A percentile compares a stretch with the other conserved stretches of the same genome.
Conservation (phyloP, 495 filamentous ascomycete species). For the Penicillium robsamsonii region DNA sequence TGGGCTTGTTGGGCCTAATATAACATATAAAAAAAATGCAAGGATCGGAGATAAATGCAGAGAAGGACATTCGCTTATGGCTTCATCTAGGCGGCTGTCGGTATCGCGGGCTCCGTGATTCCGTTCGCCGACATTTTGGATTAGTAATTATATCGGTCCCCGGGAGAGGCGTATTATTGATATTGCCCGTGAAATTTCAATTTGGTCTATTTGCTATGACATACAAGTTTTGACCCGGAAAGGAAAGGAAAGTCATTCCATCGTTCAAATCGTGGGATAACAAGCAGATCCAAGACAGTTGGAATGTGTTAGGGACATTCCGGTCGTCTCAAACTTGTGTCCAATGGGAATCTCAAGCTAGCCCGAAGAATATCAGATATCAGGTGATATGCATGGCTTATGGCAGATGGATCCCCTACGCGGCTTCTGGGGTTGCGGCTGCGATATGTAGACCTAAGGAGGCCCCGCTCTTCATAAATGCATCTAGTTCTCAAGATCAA, state of each 20-base stretch:
- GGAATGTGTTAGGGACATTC: neutral
- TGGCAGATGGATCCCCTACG: neutral
- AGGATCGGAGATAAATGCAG: neutral
- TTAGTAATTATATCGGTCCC: constrained; percentile 2
- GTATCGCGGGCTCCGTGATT: constrained; percentile 1
- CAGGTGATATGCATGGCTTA: neutral
- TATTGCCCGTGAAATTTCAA: neutral
- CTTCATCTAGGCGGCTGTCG: neutral
- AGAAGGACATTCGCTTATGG: constrained; percentile 11
- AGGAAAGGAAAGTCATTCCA: constrained; percentile 15
- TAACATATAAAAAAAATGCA: neutral
- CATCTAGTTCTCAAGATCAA: constrained; percentile 47
- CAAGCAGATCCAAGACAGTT: neutral
- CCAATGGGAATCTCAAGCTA: constrained; percentile 5
- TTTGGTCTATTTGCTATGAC: neutral
- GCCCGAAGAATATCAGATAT: neutral
- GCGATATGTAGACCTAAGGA: neutral
- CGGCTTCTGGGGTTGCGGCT: neutral
- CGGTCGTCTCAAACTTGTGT: neutral
- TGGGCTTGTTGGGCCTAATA: neutral
- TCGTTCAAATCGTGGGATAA: constrained; percentile 22
- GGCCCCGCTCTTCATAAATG: neutral
- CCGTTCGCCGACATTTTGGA: constrained; percentile 3
- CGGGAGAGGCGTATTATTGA: neutral
- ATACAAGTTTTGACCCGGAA: neutral